These are phyloP conservation scores for Xylaria venustula DNA, from an alignment of 495 filamentous ascomycete species.

Conservation along the genomic window DNA sequence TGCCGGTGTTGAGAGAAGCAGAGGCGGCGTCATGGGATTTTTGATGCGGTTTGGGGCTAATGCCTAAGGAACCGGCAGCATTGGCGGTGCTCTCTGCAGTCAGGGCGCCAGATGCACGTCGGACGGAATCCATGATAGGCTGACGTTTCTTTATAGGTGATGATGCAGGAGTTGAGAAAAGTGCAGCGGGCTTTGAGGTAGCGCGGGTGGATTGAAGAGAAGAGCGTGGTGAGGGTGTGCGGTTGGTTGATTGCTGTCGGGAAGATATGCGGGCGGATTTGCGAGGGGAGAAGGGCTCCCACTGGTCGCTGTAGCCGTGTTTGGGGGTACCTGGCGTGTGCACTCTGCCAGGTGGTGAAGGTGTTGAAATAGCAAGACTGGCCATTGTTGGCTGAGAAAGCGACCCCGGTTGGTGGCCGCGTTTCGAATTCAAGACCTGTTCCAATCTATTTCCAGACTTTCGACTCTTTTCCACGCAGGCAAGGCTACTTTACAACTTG, in stretches of 20 bases:
- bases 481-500: not conserved
- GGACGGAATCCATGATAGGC: slow-evolving; percentile 32
- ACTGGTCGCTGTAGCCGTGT: slow-evolving; percentile 67
- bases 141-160: slow-evolving; percentile 55
- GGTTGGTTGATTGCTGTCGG: slow-evolving; percentile 32
- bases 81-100: slow-evolving; percentile 32
- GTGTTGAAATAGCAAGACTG: slow-evolving; percentile 51
- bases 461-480: not conserved
- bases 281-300: slow-evolving; percentile 66
- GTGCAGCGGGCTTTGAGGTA: slow-evolving; percentile 25
- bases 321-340: slow-evolving; percentile 72
- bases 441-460: not conserved
- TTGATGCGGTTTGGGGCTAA: slow-evolving; percentile 10
- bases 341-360: slow-evolving; percentile 58
- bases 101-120: slow-evolving; percentile 40
- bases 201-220: slow-evolving; percentile 32
- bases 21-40: slow-evolving; percentile 20
- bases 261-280: slow-evolving; percentile 54
- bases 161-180: slow-evolving; percentile 41
- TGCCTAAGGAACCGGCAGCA: slow-evolving; percentile 37
- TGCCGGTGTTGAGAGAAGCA: slow-evolving; percentile 34
- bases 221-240: slow-evolving; percentile 45
- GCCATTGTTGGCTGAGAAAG: slow-evolving; percentile 22
- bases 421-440: not conserved
- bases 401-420: not conserved